Base-by-base conservation (phyloP, 129 eudicot genomes). In the Arctium lappa region DNA sequence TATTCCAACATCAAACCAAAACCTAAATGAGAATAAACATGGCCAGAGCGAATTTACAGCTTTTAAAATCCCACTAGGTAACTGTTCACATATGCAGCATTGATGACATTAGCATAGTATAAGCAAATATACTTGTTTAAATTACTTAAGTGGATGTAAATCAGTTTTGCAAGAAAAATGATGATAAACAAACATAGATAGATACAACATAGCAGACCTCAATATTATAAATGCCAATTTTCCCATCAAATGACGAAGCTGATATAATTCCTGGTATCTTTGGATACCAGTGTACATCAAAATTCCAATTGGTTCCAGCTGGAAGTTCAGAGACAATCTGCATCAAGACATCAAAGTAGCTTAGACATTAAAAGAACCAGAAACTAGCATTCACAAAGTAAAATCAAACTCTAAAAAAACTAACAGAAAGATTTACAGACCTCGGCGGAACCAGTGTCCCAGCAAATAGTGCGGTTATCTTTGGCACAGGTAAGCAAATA, bases 261-360 rank as follows among this genome's bases (percentile, higher is more conserved):
- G 99, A 93, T 82, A 95, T 93, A 75, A 95, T 86, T 75, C 99
- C 99, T 33, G 99, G 99, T 71, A 93, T 83, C 86, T 91, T 95
- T 31, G 97, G 84, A 85, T 95, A 93, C 99, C 99, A 95, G 78
- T 95, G 99, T 16, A 95, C 93, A 83, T 95, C 98, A 82, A 95
- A 95, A 78, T 93, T 93, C 94, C 95, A 91, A 82, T 95, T 95
- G 87, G 93, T 89, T 82, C 98, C 99, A 85, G 97, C 91, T 37
- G 99, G 99, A 83, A 95, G 89, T 86, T 95, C 99, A 82, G 97
- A 89, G 53, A 93, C 95, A 81, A 93, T 95, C 99, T 95, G 92
- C 80, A 40, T 40, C 87, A 84, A 60, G 68, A 76, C 12, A 77
- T 76, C 50, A 60, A 53, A 46, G 72, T 37, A 66, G 74, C 33